Evolutionary conservation across 306 rosid genomes (phyloP).

Genomic region (Dryas octopetala): DNA sequence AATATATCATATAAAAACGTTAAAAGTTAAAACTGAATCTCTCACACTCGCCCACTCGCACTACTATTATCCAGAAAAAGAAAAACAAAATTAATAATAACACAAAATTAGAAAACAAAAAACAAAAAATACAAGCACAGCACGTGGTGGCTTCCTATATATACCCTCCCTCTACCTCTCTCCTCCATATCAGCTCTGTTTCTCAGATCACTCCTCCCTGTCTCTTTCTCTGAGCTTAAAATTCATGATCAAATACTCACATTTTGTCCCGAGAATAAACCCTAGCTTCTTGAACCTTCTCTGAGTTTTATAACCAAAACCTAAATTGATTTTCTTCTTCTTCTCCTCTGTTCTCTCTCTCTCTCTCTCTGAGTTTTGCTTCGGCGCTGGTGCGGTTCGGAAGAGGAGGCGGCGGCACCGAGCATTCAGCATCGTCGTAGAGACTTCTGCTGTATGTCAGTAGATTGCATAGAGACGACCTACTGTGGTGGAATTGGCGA

Average conservation of each 20-base stretch:
- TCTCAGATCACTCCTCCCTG: conserved; percentile 14
- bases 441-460: conserved; percentile 73
- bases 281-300: too few species aligned
- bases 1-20: too few species aligned
- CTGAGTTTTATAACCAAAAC: too few species aligned
- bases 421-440: conserved; percentile 16
- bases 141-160: conserved; percentile 33
- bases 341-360: neutral
- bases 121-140: neutral
- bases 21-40: neutral
- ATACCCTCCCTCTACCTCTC: neutral
- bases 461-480: conserved; percentile 50
- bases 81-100: neutral
- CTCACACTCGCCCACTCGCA: too few species aligned
- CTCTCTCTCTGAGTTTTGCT: neutral
- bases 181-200: conserved; percentile 1
- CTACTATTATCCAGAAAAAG: neutral
- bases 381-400: conserved; percentile 24
- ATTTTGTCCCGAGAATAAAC: neutral
- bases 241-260: neutral
- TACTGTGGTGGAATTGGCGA: conserved; percentile 60
- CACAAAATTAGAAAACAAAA: neutral
- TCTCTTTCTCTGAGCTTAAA: neutral
- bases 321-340: neutral
- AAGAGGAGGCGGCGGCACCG: conserved; percentile 15